Evolutionary conservation across 2,329 filamentous ascomycete species (phyloP).

Genomic region (Sporothrix pseudoabietina): DNA sequence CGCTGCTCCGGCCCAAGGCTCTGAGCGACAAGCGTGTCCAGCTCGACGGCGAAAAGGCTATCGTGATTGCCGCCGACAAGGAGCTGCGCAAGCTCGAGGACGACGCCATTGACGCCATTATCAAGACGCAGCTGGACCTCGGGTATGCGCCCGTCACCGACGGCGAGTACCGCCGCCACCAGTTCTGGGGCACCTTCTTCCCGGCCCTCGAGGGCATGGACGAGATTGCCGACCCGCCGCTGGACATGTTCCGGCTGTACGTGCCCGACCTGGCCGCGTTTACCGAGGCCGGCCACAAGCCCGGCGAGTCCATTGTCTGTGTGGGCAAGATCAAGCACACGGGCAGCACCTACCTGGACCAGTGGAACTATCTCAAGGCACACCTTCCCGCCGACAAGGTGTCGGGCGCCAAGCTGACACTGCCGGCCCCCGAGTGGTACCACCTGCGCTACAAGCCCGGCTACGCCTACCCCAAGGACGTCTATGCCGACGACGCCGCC

Average conservation of each 20-base stretch:
- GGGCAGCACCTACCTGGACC: constrained; percentile 48
- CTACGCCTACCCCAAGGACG: constrained; percentile 51
- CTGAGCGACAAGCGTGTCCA: constrained; percentile 53
- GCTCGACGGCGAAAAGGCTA: constrained; percentile 44
- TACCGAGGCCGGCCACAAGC: constrained; percentile 50
- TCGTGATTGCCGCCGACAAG: constrained; percentile 45
- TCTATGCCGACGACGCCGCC: constrained; percentile 51
- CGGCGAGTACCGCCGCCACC: constrained; percentile 57
- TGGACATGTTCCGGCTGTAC: constrained; percentile 45
- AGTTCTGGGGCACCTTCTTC: constrained; percentile 43
- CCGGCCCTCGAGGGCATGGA: constrained; percentile 48
- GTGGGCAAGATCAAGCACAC: constrained; percentile 52
- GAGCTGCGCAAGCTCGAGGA: constrained; percentile 58
- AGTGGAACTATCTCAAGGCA: constrained; percentile 49
- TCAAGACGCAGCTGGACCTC: constrained; percentile 60
- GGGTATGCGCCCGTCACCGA: constrained; percentile 61
- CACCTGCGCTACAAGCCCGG: constrained; percentile 56
- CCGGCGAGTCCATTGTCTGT: constrained; percentile 51
- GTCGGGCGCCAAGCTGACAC: constrained; percentile 65
- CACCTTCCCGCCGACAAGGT: constrained; percentile 60
- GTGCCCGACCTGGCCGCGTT: constrained; percentile 48
- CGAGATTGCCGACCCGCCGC: constrained; percentile 41
- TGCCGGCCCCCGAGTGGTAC: constrained; percentile 66
- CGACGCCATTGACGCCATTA: constrained; percentile 60
- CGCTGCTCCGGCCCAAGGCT: constrained; percentile 68